phyloP scores from a whole-genome alignment of 2,329 filamentous ascomycete genomes.

The Epichloe hybrida region DNA sequence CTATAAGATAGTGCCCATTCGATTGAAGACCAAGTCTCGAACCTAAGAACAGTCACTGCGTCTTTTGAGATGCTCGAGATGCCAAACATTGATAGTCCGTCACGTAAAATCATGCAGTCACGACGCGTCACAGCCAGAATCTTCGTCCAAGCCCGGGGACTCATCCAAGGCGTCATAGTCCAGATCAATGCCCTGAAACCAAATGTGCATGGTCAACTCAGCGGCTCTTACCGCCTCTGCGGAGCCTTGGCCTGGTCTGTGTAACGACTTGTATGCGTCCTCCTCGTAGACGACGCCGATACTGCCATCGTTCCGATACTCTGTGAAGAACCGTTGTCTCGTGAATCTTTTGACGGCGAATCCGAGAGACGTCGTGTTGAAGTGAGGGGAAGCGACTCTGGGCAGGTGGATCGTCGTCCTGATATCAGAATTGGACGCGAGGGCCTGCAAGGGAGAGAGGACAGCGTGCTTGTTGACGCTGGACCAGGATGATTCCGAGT shows the following conservation, averaged over 20 bases:
- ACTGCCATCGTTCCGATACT: conserved; percentile 4
- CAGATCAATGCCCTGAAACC: conserved; percentile 4
- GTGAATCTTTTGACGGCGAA: not conserved
- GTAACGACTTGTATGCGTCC: conserved; percentile 3
- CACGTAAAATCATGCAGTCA: not conserved
- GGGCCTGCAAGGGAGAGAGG: not conserved
- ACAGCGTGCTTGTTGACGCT: conserved; percentile 3
- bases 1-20: no score
- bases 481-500: conserved; percentile 5
- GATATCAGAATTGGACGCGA: not conserved
- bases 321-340: conserved; percentile 4
- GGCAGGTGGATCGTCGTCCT: not conserved
- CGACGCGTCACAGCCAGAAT: not conserved
- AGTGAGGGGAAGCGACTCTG: not conserved
- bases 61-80: not conserved
- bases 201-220: conserved; percentile 5
- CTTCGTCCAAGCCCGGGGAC: not conserved
- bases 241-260: not conserved
- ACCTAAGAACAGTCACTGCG: no score
- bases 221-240: conserved; percentile 1
- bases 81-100: not conserved
- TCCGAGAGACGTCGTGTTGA: not conserved
- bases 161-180: conserved; percentile 3
- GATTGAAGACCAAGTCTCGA: no score
- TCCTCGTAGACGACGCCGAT: conserved; percentile 5